Evolutionary conservation across 2,329 filamentous ascomycete genomes (phyloP), one percentile per base, ranked within the genome.

Genomic region (Fusarium sp.): DNA sequence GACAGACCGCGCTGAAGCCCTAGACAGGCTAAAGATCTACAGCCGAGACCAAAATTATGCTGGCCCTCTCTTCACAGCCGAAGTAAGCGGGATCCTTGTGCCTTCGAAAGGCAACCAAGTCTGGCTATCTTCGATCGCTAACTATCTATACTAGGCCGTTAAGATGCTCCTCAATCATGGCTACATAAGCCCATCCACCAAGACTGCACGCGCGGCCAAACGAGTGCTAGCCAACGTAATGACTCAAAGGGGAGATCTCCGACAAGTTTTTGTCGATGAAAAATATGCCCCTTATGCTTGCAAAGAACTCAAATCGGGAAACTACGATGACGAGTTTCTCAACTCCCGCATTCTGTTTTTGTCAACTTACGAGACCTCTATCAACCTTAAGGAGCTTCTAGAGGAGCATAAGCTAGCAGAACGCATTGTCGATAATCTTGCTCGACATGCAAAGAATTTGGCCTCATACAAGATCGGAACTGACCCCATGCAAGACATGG

Each of bases 241-340:
- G 74, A 90, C 88, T 76, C 84, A 87, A 78, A 77, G 76, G 59
- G 59, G 71, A 7, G 55, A 76, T 82, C 98, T 74, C 58, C 60
- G 81, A 63, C 75, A 76, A 65, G 67, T 76, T 50, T 73, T 79
- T 71, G 74, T 75, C n/a, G 61, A 73, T 33, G 73, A 87, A 83
- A 79, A 89, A 83, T 82, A 85, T 84, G 76, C 82, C 79, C 68
- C 84, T 17, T 91, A 90, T 72, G 88, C 91, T 18, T 94, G 93
- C 61, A 85, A 88, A 58, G 89, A 87, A 67, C 85, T 97, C 42
- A 91, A 91, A 84, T 90, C 86, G 59, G 91, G 94, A 66, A 90
- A 85, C 72, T 85, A 87, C 57, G 94, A 98, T 65, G 91, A 97
- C 72, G 95, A 98, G 76, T 98, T 98, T 78, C 84, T 98, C 3